Conservation (phyloP, 768 basidiomycete genomes). For the Termitomyces titanicus region DNA sequence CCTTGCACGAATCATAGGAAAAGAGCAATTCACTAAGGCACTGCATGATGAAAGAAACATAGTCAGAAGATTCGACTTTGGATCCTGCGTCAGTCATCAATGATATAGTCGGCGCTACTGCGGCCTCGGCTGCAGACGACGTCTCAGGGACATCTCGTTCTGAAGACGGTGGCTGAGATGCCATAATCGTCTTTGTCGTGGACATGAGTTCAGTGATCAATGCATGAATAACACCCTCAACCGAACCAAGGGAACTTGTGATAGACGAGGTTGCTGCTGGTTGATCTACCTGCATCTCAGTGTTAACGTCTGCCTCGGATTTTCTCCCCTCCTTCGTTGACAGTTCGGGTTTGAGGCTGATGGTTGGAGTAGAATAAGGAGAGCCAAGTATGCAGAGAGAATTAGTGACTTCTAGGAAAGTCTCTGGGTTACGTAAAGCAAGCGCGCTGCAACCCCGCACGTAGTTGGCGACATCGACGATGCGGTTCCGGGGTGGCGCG, state of each 20-base stretch:
- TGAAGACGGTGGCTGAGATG: constrained; percentile 20
- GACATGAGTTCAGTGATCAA: constrained; percentile 69
- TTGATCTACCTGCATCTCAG: constrained; percentile 62
- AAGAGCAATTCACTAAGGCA: constrained; percentile 89
- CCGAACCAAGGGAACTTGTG: constrained; percentile 34
- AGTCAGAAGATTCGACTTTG: constrained; percentile 36
- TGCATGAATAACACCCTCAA: constrained; percentile 64
- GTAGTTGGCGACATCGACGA: constrained; percentile 67
- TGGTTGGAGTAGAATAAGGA: constrained; percentile 56
- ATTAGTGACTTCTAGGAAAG: constrained; percentile 73
- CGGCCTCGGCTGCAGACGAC: neutral
- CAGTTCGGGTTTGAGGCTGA: constrained; percentile 49
- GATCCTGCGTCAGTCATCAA: constrained; percentile 1
- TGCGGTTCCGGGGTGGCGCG: constrained; percentile 61
- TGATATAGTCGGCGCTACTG: neutral
- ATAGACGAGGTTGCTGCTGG: constrained; percentile 14
- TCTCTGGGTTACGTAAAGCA: constrained; percentile 74
- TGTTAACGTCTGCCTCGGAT: constrained; percentile 19
- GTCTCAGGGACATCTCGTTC: neutral
- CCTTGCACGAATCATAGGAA: constrained; percentile 90
- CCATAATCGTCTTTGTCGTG: constrained; percentile 45
- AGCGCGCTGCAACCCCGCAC: constrained; percentile 73
- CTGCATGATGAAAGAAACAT: constrained; percentile 85
- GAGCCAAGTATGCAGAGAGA: constrained; percentile 69
- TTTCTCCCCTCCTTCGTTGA: constrained; percentile 20